Evolutionary conservation across 1,284 basidiomycete species (phyloP), one percentile per base, ranked within the genome.

Genomic region (Anthracocystis panici-leucophaei): DNA sequence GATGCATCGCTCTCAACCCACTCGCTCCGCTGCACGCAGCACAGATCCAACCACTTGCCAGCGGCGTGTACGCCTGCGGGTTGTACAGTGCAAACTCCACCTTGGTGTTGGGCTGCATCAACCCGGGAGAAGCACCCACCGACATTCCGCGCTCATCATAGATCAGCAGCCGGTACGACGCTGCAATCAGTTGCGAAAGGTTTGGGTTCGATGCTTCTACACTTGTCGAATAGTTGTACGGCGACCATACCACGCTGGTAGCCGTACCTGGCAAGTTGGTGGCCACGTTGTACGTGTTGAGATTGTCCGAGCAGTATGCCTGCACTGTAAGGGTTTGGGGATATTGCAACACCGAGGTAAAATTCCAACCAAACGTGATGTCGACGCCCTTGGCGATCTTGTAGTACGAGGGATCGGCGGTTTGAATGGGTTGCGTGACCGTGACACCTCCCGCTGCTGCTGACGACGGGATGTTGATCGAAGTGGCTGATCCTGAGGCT

Each of bases 361-460:
- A 84, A 65, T 81, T 80, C 83, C 83, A 85, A 12, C 80, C 83
- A 23, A 85, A 85, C 0, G 83, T 85, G 61, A 84, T 78, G 31
- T 65, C 61, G 38, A 78, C 80, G 18, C 80, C 81, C 14, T 57
- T 59, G 3, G 80, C 82, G 21, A 85, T 82, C 75, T 85, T 85
- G 80, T 84, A 85, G 66, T 80, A 85, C 16, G 82, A 84, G 0
- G 77, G 59, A 18, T 80, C 75, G 7, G 80, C 81, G 2, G 82
- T 84, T 52, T 84, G 78, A 14, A 76, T 63, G 1, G 83, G 83
- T 50, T 82, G 58, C 10, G 83, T 85, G 25, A 85, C 63, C 2
- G 81, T 81, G 44, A 85, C 48, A n/a, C 83, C 82, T 27, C 83
- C 83, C 2, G 67, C 78, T 20, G 80, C 62, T 25, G 80, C 81